Conservation (phyloP, 2,329 filamentous ascomycete genomes). For the Fusarium sp. region DNA sequence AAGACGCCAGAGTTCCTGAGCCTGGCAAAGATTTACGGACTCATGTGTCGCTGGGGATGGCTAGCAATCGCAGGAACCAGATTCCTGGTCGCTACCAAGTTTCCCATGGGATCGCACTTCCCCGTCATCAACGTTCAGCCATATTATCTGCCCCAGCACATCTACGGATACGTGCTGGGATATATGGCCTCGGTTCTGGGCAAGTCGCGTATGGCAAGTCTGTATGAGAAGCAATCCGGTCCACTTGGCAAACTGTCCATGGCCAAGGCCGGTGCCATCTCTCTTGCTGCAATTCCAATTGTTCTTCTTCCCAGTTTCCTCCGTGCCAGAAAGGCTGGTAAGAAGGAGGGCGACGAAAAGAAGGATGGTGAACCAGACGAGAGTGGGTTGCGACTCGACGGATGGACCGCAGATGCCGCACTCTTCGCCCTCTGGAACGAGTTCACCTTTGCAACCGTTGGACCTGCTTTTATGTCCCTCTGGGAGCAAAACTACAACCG, state of each 20-base stretch:
- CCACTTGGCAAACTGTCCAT: slow-evolving; percentile 5
- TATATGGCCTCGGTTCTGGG: slow-evolving; percentile 7
- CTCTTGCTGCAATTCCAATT: neutral
- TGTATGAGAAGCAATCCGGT: neutral
- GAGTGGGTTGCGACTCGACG: too few relatives aligned
- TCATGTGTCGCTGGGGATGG: slow-evolving; percentile 11
- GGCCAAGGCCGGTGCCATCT: slow-evolving; percentile 3
- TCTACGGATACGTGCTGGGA: neutral
- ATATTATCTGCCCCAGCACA: neutral
- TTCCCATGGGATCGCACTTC: neutral
- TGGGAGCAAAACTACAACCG: slow-evolving; percentile 6
- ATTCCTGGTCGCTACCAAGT: slow-evolving; percentile 1
- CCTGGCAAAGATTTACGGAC: neutral
- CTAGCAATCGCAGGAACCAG: neutral
- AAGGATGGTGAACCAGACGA: too few relatives aligned
- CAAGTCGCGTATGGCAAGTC: neutral
- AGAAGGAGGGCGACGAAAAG: neutral
- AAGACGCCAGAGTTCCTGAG: neutral
- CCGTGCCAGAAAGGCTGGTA: neutral
- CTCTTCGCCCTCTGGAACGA: slow-evolving; percentile 6
- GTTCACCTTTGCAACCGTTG: slow-evolving; percentile 5
- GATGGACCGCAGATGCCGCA: neutral
- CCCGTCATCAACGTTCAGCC: slow-evolving; percentile 1
- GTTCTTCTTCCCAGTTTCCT: neutral
- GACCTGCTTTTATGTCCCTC: slow-evolving; percentile 3